Evolutionary conservation across 1,139 yeast genomes (phyloP).

Genomic region (Geotrichum phurueaensis): DNA sequence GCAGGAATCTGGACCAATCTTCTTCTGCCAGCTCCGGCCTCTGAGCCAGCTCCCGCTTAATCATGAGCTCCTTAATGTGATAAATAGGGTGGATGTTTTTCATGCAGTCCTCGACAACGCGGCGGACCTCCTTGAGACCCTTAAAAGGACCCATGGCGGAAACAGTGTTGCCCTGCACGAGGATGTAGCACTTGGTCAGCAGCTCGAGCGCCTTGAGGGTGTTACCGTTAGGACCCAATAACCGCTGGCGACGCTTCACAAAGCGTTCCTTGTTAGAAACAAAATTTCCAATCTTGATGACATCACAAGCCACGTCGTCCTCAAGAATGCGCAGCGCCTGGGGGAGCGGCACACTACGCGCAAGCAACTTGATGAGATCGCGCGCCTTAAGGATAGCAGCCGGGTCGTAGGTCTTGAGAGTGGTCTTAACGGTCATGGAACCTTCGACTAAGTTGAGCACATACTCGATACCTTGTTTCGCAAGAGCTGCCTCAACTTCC

Average conservation of each 20-base stretch:
- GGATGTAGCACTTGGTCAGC: constrained; percentile 84
- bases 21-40: constrained; percentile 93
- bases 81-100: constrained; percentile 92
- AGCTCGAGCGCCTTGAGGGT: constrained; percentile 92
- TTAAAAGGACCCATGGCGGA: constrained; percentile 95
- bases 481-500: constrained; percentile 78
- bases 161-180: constrained; percentile 97
- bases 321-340: constrained; percentile 89
- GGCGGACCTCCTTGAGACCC: constrained; percentile 85
- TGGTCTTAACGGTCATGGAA: constrained; percentile 93
- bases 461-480: constrained; percentile 64
- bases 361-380: constrained; percentile 85
- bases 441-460: constrained; percentile 91
- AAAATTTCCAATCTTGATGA: constrained; percentile 85
- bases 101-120: constrained; percentile 98
- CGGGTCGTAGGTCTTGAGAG: constrained; percentile 93
- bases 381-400: constrained; percentile 90
- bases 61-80: constrained; percentile 95
- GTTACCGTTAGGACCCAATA: constrained; percentile 96
- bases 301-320: constrained; percentile 93
- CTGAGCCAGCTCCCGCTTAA: constrained; percentile 87
- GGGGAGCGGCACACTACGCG: constrained; percentile 95
- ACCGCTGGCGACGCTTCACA: constrained; percentile 89
- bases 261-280: constrained; percentile 90
- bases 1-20: constrained; percentile 95